Evolutionary conservation across 2,329 filamentous ascomycete genomes (phyloP).

Genomic region (Kalaharituber pfeilii): DNA sequence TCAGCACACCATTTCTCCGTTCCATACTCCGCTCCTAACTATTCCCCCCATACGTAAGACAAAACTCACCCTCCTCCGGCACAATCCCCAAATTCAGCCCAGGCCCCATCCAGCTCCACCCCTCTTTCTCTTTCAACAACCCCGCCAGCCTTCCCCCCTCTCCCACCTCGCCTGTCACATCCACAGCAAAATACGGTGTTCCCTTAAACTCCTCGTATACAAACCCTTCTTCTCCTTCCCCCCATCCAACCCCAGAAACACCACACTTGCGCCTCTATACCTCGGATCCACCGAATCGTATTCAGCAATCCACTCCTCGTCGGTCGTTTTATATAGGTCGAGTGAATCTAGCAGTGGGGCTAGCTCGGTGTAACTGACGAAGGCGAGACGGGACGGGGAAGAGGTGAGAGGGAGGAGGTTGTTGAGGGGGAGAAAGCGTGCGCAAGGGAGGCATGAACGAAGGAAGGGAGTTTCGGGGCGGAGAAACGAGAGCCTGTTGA

Average conservation of each 20-base stretch:
- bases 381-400: slow-evolving; percentile 45
- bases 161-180: slow-evolving; percentile 56
- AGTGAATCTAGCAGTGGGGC: slow-evolving; percentile 53
- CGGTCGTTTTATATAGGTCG: slow-evolving; percentile 37
- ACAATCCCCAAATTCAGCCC: slow-evolving; percentile 45
- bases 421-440: slow-evolving; percentile 63
- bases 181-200: slow-evolving; percentile 72
- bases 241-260: slow-evolving; percentile 78
- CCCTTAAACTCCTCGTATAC: slow-evolving; percentile 56
- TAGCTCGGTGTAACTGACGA: slow-evolving; percentile 51
- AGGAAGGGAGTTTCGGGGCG: slow-evolving; percentile 55
- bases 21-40: neutral
- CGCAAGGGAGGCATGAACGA: slow-evolving; percentile 46
- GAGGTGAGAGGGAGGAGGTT: slow-evolving; percentile 56
- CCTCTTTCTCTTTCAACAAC: slow-evolving; percentile 33
- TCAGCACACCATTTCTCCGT: neutral
- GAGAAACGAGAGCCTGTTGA: slow-evolving; percentile 67
- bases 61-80: slow-evolving; percentile 40
- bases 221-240: slow-evolving; percentile 26
- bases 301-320: slow-evolving; percentile 52
- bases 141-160: slow-evolving; percentile 42
- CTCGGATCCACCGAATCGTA: slow-evolving; percentile 50
- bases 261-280: slow-evolving; percentile 40
- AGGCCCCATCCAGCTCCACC: slow-evolving; percentile 44
- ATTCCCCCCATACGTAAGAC: neutral